Conservation (phyloP, 2,329 filamentous ascomycete genomes). For the Trichoderma afroharzianum region DNA sequence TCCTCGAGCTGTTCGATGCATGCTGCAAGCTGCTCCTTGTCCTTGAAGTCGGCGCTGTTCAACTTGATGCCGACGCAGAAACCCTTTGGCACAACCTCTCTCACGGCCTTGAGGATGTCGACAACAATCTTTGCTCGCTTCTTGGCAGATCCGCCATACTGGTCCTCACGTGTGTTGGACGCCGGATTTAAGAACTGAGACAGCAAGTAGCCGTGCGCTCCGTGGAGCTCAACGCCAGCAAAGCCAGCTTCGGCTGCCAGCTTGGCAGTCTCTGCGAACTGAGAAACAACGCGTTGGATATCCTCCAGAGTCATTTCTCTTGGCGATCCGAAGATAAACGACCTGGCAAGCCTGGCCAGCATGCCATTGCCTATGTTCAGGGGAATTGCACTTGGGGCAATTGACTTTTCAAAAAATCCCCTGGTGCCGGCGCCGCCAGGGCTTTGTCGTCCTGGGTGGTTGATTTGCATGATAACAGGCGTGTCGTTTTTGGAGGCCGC, state of each 20-base stretch:
- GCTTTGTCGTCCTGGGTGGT: conserved; percentile 46
- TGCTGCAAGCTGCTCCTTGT: conserved; percentile 43
- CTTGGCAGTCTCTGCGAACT: conserved; percentile 52
- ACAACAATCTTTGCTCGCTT: conserved; percentile 49
- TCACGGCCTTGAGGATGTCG: conserved; percentile 46
- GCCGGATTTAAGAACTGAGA: conserved; percentile 51
- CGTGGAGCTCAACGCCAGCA: conserved; percentile 44
- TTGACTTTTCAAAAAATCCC: conserved; percentile 34
- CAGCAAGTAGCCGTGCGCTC: conserved; percentile 55
- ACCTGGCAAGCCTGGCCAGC: conserved; percentile 30
- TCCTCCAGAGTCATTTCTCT: conserved; percentile 53
- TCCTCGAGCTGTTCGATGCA: conserved; percentile 56
- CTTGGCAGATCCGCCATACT: conserved; percentile 50
- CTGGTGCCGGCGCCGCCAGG: conserved; percentile 36
- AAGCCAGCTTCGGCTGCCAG: conserved; percentile 45
- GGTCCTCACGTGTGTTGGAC: conserved; percentile 50
- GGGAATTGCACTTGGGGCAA: conserved; percentile 43
- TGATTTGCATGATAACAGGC: conserved; percentile 43
- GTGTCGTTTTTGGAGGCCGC: conserved; percentile 32
- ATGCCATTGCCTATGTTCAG: conserved; percentile 39
- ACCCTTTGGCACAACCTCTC: conserved; percentile 32
- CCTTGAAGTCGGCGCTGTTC: conserved; percentile 56
- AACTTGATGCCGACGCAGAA: conserved; percentile 55
- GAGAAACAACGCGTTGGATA: conserved; percentile 48
- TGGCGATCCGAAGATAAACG: conserved; percentile 49